A percentile compares a stretch with the other conserved stretches of the same genome.
These are phyloP conservation scores for Antrodiella citrinella DNA, from an alignment of 768 basidiomycete genomes.

Conservation along the genomic window DNA sequence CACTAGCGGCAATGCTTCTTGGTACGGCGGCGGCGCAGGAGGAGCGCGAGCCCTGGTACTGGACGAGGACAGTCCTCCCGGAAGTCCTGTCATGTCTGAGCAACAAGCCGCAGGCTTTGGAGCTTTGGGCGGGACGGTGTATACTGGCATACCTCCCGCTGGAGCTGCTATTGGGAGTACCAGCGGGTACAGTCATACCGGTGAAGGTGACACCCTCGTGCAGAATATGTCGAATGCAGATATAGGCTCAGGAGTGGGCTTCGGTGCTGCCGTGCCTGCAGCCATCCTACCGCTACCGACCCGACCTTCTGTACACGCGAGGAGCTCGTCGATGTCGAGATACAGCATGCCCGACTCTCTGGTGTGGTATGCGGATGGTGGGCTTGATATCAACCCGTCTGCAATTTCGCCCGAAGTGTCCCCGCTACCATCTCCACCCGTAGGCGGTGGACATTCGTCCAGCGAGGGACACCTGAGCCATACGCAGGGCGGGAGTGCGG, in stretches of 20 bases:
- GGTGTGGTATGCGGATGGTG: too few species aligned
- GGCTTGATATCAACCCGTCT: too few species aligned
- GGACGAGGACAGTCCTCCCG: slow-evolving; percentile 3
- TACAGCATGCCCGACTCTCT: not conserved
- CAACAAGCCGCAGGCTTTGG: not conserved
- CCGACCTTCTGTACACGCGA: not conserved
- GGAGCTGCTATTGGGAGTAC: too few species aligned
- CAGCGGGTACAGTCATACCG: too few species aligned
- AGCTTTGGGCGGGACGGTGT: too few species aligned
- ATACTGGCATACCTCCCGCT: too few species aligned
- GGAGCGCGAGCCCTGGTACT: slow-evolving; percentile 1
- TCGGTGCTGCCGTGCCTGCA: not conserved
- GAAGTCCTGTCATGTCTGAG: slow-evolving; percentile 2
- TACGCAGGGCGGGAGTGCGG: not conserved
- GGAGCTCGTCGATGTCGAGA: not conserved
- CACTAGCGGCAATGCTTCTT: not conserved
- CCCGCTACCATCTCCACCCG: slow-evolving; percentile 4
- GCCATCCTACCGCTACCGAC: not conserved
- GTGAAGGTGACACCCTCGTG: too few species aligned
- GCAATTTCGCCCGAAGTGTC: too few species aligned
- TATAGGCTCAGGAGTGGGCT: too few species aligned
- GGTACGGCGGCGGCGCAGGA: not conserved
- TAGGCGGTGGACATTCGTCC: not conserved
- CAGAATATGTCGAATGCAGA: too few species aligned
- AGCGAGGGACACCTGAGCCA: not conserved